Evolutionary conservation across 75 land plant species (phyloP), one percentile per base, ranked within the genome.

Genomic region (Sequoiadendron giganteum): DNA sequence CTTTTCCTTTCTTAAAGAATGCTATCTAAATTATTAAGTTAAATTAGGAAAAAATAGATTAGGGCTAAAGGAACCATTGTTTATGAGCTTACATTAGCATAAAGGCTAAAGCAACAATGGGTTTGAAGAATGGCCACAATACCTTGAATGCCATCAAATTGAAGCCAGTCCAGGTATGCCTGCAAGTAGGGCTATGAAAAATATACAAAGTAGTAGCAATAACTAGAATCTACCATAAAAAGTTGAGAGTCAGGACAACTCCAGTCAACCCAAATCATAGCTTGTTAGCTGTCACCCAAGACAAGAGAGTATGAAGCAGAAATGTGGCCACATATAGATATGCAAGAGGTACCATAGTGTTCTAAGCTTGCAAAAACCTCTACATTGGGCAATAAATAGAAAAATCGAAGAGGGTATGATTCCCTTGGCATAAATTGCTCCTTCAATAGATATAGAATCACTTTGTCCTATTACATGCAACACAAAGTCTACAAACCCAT

Each of bases 181-280:
- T 88, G 49, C 92, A 92, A 42, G 47, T 25, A 2, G 89, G 89
- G 85, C 92, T 89, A 18, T 91, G 93, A 55, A 86, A 47, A 28
- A 79, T 43, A 34, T 91, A 87, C 36, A 65, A 65, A 28, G n/a
- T 11, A 6, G 70, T 21, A 21, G 89, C 58, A 10, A 92, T 5
- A 25, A 88, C 92, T 5, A 93, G 89, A 19, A 97, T 19, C 98
- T 95, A 95, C 92, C 93, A 90, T 1, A 97, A 95, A 36, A 93
- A 55, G 90, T 94, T 92, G 16, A 90, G 83, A 1, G 92, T 89
- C 4, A 94, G 55, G 1, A 97, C 94, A 0, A 94, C 97, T 4
- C 96, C 98, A 5, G 87, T 16, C 49, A 92, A 75, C 15, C 96
- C 96, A n/a, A 86, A 90, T 19, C 89, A 91, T 55, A 93, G 45